Percentiles rank a stretch among this genome's conserved stretches.
phyloP scores from a whole-genome alignment of 179 eudicot species.

The Silene vulgaris region DNA sequence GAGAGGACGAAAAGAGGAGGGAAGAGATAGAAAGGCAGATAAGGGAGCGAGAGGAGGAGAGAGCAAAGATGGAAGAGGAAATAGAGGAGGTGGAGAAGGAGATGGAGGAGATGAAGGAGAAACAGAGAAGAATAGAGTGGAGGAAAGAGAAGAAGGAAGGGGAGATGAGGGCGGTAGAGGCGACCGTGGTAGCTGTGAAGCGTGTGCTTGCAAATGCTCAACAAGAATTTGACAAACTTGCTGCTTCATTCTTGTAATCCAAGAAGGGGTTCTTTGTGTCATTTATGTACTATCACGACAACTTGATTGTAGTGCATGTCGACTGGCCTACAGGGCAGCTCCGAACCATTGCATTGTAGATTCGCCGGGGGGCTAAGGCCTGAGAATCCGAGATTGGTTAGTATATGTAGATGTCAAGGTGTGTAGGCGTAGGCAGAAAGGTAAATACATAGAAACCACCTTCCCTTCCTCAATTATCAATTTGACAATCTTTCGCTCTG shows the following conservation, averaged over 20 bases:
- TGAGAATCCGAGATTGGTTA: neutral
- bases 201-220: constrained; percentile 24
- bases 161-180: constrained; percentile 38
- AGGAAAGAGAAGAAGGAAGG: constrained; percentile 37
- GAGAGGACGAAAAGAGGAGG: constrained; percentile 29
- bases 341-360: too few relatives aligned
- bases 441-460: neutral
- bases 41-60: constrained; percentile 30
- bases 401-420: neutral
- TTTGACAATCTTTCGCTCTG: neutral
- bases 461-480: neutral
- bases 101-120: constrained; percentile 43
- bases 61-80: constrained; percentile 33
- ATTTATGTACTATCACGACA: too few relatives aligned
- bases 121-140: constrained; percentile 30
- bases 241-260: constrained; percentile 35
- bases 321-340: too few relatives aligned
- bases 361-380: too few relatives aligned
- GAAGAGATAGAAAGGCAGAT: constrained; percentile 33
- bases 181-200: constrained; percentile 25
- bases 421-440: neutral
- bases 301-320: too few relatives aligned
- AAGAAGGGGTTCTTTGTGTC: too few relatives aligned
- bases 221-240: constrained; percentile 41
- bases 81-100: constrained; percentile 42